Conservation (phyloP, 2,329 filamentous ascomycete species). For the Penicillium sp. region DNA sequence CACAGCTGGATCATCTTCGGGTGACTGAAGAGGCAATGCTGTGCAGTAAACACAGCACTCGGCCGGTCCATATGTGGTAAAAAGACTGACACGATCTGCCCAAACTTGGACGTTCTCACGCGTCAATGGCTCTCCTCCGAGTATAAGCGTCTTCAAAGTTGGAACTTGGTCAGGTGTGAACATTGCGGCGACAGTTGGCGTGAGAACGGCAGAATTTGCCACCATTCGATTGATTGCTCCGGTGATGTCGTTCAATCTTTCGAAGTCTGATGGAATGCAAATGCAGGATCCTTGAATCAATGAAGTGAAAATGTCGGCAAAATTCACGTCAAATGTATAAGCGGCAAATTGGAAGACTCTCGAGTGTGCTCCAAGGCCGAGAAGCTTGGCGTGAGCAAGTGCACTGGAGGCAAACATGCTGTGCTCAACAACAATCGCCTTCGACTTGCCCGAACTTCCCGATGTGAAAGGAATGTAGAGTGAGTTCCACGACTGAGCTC, state of each 20-base stretch:
- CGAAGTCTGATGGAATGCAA: conserved; percentile 44
- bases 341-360: conserved; percentile 11
- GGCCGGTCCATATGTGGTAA: background rate
- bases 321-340: conserved; percentile 10
- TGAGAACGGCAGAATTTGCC: background rate
- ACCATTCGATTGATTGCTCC: too few relatives aligned
- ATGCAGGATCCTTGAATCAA: conserved; percentile 39
- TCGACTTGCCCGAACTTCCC: conserved; percentile 47
- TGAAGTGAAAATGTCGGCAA: conserved; percentile 4
- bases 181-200: background rate
- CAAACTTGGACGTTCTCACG: background rate
- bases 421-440: conserved; percentile 42
- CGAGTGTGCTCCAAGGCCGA: background rate
- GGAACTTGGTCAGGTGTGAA: background rate
- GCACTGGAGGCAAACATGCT: conserved; percentile 30
- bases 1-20: background rate
- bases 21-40: background rate
- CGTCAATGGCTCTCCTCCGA: background rate
- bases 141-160: background rate
- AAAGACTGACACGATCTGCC: background rate
- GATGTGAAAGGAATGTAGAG: conserved; percentile 48
- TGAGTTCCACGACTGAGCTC: background rate
- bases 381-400: background rate
- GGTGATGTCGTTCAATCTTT: conserved; percentile 15
- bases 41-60: background rate